phyloP scores from a whole-genome alignment of 305 asterid genomes.

The Fraxinus floribunda region DNA sequence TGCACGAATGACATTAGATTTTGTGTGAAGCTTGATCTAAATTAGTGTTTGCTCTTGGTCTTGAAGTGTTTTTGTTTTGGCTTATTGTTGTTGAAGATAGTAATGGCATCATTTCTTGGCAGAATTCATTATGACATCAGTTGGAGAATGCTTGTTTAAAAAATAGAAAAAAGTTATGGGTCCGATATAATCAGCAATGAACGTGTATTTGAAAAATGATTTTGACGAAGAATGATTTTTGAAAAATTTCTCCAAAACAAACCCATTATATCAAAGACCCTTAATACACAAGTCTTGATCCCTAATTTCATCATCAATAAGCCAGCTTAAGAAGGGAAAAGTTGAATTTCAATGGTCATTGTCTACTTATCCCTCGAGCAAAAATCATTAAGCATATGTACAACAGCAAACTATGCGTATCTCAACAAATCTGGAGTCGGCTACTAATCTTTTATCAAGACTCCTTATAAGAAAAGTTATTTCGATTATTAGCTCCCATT shows the following conservation, averaged over 20 bases:
- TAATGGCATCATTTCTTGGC: too few species aligned
- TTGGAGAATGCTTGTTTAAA: too few species aligned
- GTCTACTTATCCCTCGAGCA: neutral
- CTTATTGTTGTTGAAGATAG: too few species aligned
- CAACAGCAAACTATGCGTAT: neutral
- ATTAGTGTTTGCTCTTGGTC: too few species aligned
- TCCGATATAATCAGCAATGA: neutral
- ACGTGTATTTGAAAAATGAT: neutral
- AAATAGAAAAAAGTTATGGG: too few species aligned
- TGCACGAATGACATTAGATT: neutral
- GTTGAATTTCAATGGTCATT: neutral
- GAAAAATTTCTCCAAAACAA: neutral
- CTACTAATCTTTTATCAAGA: neutral
- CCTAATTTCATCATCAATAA: neutral
- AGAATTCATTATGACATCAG: too few species aligned
- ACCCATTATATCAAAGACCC: neutral
- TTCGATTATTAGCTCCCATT: neutral
- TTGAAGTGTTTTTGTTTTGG: too few species aligned
- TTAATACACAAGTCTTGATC: neutral
- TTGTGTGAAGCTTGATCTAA: too few species aligned
- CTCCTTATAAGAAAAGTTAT: neutral
- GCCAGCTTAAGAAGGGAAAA: neutral
- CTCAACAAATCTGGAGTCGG: neutral
- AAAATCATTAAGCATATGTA: neutral
- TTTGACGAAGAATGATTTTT: neutral